Conservation (phyloP, 31 red algal genomes). For the Asparagopsis taxiformis region DNA sequence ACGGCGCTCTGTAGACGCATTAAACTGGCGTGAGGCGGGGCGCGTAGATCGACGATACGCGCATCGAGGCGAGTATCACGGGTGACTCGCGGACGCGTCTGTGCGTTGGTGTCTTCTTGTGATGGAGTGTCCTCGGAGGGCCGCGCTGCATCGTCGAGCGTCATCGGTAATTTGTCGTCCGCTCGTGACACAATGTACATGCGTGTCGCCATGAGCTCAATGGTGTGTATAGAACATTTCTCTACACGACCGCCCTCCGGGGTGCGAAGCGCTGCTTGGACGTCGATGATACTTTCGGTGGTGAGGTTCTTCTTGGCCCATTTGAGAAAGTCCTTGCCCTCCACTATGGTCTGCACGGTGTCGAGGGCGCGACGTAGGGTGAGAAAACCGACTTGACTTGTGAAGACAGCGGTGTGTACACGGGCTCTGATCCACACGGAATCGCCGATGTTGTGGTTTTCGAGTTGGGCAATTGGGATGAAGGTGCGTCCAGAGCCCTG, state of each 20-base stretch:
- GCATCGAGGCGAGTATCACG: constrained; percentile 95
- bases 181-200: constrained; percentile 87
- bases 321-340: constrained; percentile 76
- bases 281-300: constrained; percentile 84
- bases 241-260: constrained; percentile 76
- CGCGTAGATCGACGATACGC: constrained; percentile 87
- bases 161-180: constrained; percentile 71
- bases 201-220: constrained; percentile 59
- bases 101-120: constrained; percentile 12
- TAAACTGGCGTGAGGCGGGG: constrained; percentile 84
- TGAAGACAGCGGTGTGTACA: constrained; percentile 71
- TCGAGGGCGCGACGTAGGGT: constrained; percentile 71
- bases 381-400: constrained; percentile 74
- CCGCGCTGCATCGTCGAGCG: constrained; percentile 87
- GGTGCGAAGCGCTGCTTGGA: constrained; percentile 41
- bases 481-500: constrained; percentile 60
- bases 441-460: constrained; percentile 7
- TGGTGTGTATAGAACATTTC: constrained; percentile 68
- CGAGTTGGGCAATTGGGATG: constrained; percentile 17
- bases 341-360: constrained; percentile 80
- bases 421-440: constrained; percentile 88
- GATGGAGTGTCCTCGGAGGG: constrained; percentile 7
- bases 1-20: constrained; percentile 90
- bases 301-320: constrained; percentile 83
- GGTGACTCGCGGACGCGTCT: constrained; percentile 61